These are phyloP conservation scores for Penicillium sp. DNA, from an alignment of 2,329 filamentous ascomycete genomes.

Conservation along the genomic window DNA sequence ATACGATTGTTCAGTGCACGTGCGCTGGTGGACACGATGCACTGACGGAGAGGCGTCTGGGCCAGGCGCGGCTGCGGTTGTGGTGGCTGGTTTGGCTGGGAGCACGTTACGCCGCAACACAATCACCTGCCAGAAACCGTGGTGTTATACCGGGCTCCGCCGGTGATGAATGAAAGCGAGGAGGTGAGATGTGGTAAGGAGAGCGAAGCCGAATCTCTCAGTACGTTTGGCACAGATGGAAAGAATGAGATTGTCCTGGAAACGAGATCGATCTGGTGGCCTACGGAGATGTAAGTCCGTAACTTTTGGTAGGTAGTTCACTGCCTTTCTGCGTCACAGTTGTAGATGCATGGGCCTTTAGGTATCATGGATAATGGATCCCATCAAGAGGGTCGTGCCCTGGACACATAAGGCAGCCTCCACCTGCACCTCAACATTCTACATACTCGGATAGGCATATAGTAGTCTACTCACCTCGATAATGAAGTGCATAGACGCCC, in stretches of 20 bases:
- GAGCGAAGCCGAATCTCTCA: not conserved
- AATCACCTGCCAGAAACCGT: not conserved
- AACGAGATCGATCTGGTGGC: not conserved
- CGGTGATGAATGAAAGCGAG: conserved; percentile 1
- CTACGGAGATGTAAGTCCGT: not conserved
- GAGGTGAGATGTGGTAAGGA: not conserved
- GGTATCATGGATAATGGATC: not conserved
- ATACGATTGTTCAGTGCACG: conserved; percentile 4
- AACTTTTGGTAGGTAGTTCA: not conserved
- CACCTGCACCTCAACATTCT: not conserved
- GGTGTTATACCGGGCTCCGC: conserved; percentile 2
- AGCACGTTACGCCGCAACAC: not conserved
- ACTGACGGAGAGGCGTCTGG: conserved; percentile 8
- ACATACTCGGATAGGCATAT: too few relatives aligned
- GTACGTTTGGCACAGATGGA: not conserved
- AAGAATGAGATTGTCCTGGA: not conserved
- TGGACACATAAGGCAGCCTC: not conserved
- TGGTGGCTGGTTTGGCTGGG: conserved; percentile 10
- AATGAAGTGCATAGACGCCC: not conserved
- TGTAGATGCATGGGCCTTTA: too few relatives aligned
- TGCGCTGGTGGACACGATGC: conserved; percentile 10
- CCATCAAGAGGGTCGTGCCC: not conserved
- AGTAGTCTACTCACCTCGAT: not conserved
- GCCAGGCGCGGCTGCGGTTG: not conserved
- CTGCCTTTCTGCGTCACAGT: not conserved